phyloP scores from a whole-genome alignment of 208 protist genomes.

The Entamoeba invadens region DNA sequence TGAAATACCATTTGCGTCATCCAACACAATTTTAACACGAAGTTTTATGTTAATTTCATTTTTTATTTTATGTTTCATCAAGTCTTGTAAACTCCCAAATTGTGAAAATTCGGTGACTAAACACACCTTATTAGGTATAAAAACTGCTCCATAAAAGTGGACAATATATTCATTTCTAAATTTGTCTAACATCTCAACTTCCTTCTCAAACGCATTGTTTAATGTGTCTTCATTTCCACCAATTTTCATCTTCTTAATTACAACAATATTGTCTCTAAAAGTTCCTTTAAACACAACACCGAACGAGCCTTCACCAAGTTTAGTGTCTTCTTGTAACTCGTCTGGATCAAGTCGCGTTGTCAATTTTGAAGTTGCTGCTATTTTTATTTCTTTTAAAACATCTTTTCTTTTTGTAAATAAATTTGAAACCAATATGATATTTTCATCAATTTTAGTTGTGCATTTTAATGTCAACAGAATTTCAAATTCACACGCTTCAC shows the following conservation, averaged over 20 bases:
- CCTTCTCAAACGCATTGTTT: conserved; percentile 36
- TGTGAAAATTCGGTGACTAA: conserved; percentile 43
- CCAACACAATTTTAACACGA: neutral
- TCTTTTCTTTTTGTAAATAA: neutral
- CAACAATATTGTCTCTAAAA: conserved; percentile 27
- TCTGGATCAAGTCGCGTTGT: neutral
- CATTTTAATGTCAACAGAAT: neutral
- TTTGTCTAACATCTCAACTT: conserved; percentile 26
- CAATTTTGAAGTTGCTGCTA: neutral
- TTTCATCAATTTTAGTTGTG: neutral
- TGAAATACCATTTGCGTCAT: neutral
- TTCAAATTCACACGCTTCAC: neutral
- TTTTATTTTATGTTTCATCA: neutral
- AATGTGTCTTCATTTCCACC: too few species aligned
- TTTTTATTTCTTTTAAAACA: neutral
- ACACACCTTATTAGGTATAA: conserved; percentile 28
- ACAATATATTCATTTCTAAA: conserved; percentile 42
- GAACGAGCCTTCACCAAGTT: conserved; percentile 21
- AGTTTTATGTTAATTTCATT: neutral
- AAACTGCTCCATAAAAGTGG: conserved; percentile 44
- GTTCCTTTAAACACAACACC: conserved; percentile 1
- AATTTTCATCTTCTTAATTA: conserved; percentile 22
- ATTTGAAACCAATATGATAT: neutral
- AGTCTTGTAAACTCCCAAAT: conserved; percentile 16
- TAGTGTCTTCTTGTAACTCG: neutral